These are phyloP conservation scores for Phaeotremella skinneri DNA, from an alignment of 768 basidiomycete species.

Conservation along the genomic window DNA sequence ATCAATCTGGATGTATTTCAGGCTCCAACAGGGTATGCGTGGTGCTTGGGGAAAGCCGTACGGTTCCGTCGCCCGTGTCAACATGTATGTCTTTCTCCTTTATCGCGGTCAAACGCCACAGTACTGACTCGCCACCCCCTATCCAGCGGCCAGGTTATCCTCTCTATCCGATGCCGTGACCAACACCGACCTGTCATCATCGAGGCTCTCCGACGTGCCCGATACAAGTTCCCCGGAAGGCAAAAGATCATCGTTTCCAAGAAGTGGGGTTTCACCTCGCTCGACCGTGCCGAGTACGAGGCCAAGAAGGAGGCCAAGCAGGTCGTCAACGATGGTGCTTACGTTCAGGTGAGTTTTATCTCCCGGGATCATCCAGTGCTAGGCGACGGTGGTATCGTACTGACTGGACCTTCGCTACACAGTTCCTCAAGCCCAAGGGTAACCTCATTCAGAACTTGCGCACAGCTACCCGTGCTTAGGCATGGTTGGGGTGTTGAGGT, in stretches of 20 bases:
- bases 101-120: neutral
- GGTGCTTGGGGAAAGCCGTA: conserved; percentile 99
- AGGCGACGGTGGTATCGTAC: neutral
- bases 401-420: too few relatives aligned
- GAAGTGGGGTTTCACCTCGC: conserved; percentile 99
- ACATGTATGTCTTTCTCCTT: conserved; percentile 38
- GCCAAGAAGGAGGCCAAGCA: conserved; percentile 86
- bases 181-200: conserved; percentile 79
- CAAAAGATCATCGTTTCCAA: conserved; percentile 57
- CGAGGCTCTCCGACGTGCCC: conserved; percentile 94
- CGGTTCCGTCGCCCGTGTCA: conserved; percentile 63
- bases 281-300: conserved; percentile 81
- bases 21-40: conserved; percentile 72
- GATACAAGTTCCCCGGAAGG: conserved; percentile 69
- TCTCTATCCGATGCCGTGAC: conserved; percentile 89
- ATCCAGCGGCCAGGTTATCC: conserved; percentile 93
- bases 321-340: conserved; percentile 90
- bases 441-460: conserved; percentile 79
- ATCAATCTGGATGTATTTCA: conserved; percentile 7
- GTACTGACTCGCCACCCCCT: conserved; percentile 5
- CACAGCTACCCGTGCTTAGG: conserved; percentile 56
- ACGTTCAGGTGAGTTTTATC: conserved; percentile 57
- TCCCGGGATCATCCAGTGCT: neutral
- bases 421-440: conserved; percentile 87
- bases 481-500: neutral